Conservation (phyloP, 805 yeast species). For the Hanseniaspora pseudoguilliermondii region DNA sequence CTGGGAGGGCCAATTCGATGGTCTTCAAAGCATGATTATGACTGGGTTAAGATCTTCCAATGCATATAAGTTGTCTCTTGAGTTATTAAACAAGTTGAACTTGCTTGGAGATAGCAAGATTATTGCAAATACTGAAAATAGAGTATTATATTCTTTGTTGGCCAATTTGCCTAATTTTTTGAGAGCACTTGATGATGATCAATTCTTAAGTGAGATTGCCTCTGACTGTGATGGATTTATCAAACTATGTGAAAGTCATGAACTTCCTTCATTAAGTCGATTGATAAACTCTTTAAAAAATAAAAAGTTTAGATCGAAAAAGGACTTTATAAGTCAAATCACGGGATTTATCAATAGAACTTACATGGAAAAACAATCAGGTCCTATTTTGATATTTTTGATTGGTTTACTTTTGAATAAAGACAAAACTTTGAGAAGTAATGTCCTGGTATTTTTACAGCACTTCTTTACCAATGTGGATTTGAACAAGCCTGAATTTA, state of each 20-base stretch:
- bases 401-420: conserved; percentile 70
- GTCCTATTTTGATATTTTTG: conserved; percentile 60
- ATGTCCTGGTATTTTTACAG: conserved; percentile 64
- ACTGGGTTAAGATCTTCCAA: conserved; percentile 73
- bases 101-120: conserved; percentile 57
- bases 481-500: conserved; percentile 61
- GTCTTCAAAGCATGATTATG: conserved; percentile 66
- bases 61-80: conserved; percentile 65
- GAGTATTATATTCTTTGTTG: conserved; percentile 59
- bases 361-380: conserved; percentile 64
- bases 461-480: conserved; percentile 67
- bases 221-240: conserved; percentile 46
- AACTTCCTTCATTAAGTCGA: conserved; percentile 49
- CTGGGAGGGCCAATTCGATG: conserved; percentile 92
- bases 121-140: conserved; percentile 55
- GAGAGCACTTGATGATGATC: conserved; percentile 56
- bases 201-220: conserved; percentile 38
- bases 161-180: conserved; percentile 75
- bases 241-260: conserved; percentile 45
- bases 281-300: conserved; percentile 66
- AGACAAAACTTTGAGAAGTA: conserved; percentile 64
- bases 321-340: conserved; percentile 75
- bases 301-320: conserved; percentile 73
- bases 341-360: conserved; percentile 52
- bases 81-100: conserved; percentile 60